Percentiles rank a stretch among this genome's conserved stretches.
These are phyloP conservation scores for Mesembryanthemum crystallinum DNA, from an alignment of 148 eudicot genomes.

Conservation along the genomic window DNA sequence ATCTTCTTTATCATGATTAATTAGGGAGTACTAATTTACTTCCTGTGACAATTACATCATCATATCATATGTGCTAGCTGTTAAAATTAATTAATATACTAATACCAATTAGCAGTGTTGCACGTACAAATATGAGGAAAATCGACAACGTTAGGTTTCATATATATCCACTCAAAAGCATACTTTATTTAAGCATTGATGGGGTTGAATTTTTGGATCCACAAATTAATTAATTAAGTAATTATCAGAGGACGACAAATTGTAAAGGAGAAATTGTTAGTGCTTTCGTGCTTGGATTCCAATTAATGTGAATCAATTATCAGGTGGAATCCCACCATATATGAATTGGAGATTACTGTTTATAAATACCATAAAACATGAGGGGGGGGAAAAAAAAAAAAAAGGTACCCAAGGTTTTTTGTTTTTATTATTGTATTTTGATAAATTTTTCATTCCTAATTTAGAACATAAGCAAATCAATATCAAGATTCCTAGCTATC, in stretches of 20 bases:
- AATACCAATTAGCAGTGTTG: neutral
- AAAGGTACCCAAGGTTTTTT: neutral
- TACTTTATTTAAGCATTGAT: neutral
- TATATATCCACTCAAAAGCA: constrained; percentile 20
- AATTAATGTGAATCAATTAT: constrained; percentile 24
- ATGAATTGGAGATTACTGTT: constrained; percentile 21
- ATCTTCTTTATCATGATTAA: neutral
- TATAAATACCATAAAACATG: constrained; percentile 16
- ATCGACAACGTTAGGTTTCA: constrained; percentile 21
- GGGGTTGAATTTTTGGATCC: constrained; percentile 6
- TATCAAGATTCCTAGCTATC: too few relatives aligned
- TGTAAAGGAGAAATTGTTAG: constrained; percentile 20
- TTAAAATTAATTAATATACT: neutral
- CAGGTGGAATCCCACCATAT: constrained; percentile 33
- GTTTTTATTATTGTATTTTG: too few relatives aligned
- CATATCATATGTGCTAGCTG: neutral
- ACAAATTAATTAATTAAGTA: constrained; percentile 2
- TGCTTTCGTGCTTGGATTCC: constrained; percentile 37
- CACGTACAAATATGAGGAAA: constrained; percentile 28
- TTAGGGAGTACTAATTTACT: neutral
- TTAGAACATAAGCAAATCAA: too few relatives aligned
- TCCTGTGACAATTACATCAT: neutral
- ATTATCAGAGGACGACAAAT: constrained; percentile 22
- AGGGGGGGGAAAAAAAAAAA: neutral
- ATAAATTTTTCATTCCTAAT: too few relatives aligned